These are phyloP conservation scores for Crucihimalaya himalaica DNA, from an alignment of 345 rosid genomes.

Conservation along the genomic window DNA sequence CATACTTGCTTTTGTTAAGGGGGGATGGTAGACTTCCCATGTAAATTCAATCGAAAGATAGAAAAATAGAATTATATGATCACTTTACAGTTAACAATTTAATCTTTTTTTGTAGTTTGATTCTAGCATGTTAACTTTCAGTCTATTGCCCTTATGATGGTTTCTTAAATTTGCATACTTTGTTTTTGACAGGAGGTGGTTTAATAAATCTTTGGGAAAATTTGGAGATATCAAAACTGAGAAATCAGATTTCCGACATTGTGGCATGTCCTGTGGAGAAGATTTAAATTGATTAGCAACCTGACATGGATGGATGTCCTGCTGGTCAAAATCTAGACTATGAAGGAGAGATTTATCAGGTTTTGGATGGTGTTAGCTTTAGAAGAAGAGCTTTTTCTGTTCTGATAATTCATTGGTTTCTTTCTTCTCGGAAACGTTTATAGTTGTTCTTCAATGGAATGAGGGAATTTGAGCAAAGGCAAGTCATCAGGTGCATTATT, in stretches of 20 bases:
- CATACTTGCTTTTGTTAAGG: no score
- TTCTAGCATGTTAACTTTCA: background rate
- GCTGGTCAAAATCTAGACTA: constrained; percentile 75
- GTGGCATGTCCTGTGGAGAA: constrained; percentile 65
- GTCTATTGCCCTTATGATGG: background rate
- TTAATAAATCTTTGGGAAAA: background rate
- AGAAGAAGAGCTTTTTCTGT: no score
- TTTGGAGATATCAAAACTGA: background rate
- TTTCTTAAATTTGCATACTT: background rate
- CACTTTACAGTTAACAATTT: background rate
- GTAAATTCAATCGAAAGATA: no score
- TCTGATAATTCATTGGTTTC: background rate
- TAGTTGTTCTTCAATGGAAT: constrained; percentile 80
- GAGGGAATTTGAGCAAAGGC: no score
- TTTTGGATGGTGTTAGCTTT: background rate
- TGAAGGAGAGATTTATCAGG: constrained; percentile 72
- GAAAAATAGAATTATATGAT: background rate
- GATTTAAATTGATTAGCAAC: constrained; percentile 47
- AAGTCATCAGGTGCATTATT: constrained; percentile 57
- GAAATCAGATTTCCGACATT: constrained; percentile 49
- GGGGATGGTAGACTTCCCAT: background rate
- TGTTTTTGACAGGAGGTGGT: background rate
- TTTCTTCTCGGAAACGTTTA: background rate
- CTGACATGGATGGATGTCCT: constrained; percentile 72
- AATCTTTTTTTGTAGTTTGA: background rate